Conservation (phyloP, 1,284 basidiomycete genomes). For the Heterobasidion occidentale region DNA sequence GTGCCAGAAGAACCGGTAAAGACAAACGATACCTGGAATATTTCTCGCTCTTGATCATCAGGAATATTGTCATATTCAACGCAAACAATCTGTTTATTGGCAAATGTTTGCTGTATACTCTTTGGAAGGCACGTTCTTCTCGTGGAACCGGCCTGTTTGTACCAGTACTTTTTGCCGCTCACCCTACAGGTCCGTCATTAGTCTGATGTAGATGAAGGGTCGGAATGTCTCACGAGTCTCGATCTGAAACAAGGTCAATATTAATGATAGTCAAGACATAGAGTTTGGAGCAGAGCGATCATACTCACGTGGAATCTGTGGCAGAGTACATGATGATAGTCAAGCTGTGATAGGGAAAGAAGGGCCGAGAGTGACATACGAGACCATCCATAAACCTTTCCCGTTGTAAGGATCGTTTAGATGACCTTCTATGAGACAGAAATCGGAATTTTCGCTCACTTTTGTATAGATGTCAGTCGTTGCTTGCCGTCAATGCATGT, state of each 20-base stretch:
- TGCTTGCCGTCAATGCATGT: constrained; percentile 80
- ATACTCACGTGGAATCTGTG: constrained; percentile 21
- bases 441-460: constrained; percentile 26
- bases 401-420: not conserved
- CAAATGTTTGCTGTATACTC: constrained; percentile 43
- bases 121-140: constrained; percentile 35
- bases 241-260: constrained; percentile 28
- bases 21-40: constrained; percentile 50
- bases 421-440: not conserved
- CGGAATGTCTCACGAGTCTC: constrained; percentile 40
- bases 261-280: not conserved
- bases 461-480: constrained; percentile 60
- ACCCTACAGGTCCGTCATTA: not conserved
- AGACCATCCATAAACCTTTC: constrained; percentile 65
- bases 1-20: not conserved
- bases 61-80: constrained; percentile 60
- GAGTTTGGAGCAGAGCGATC: not conserved
- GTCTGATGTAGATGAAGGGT: not conserved
- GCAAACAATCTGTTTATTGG: constrained; percentile 65
- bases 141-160: constrained; percentile 24
- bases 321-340: not conserved
- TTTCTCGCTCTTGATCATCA: constrained; percentile 60
- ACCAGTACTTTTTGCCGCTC: constrained; percentile 42
- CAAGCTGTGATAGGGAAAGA: not conserved
- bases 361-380: constrained; percentile 30